Evolutionary conservation across 345 rosid species (phyloP).

Genomic region (Noccaea caerulescens): DNA sequence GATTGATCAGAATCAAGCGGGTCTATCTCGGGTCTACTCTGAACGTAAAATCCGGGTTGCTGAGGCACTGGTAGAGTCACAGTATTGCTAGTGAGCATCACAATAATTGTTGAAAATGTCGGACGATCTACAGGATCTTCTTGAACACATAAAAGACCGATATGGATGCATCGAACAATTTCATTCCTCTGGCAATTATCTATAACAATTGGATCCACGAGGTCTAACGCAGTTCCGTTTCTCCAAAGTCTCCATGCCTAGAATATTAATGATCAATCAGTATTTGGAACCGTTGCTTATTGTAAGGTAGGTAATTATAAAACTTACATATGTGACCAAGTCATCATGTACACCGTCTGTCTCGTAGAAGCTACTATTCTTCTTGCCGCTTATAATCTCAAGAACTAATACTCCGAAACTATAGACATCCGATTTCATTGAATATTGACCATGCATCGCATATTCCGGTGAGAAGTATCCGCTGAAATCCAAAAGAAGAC

Average conservation of each 20-base stretch:
- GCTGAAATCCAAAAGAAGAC: background rate
- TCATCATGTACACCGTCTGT: background rate
- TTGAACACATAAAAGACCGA: slow-evolving; percentile 69
- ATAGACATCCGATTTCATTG: slow-evolving; percentile 34
- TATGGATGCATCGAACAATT: slow-evolving; percentile 54
- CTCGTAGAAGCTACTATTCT: slow-evolving; percentile 15
- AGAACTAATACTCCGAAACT: slow-evolving; percentile 38
- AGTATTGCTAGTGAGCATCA: slow-evolving; percentile 48
- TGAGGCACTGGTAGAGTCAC: slow-evolving; percentile 46
- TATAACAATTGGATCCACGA: slow-evolving; percentile 51
- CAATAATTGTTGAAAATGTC: slow-evolving; percentile 49
- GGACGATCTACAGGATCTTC: slow-evolving; percentile 63
- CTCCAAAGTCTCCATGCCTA: slow-evolving; percentile 70
- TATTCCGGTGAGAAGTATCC: slow-evolving; percentile 36
- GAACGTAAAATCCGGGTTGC: slow-evolving; percentile 49
- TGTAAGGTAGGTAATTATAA: slow-evolving; percentile 11
- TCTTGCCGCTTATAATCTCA: slow-evolving; percentile 34
- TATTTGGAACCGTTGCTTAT: background rate
- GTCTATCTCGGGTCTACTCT: slow-evolving; percentile 22
- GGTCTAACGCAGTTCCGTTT: slow-evolving; percentile 48
- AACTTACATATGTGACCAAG: slow-evolving; percentile 17
- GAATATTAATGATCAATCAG: slow-evolving; percentile 13
- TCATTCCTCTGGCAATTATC: slow-evolving; percentile 45
- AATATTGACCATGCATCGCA: slow-evolving; percentile 10
- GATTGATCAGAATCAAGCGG: slow-evolving; percentile 19